Conservation (phyloP, 2,329 filamentous ascomycete species). For the Colletotrichum chrysophilum region DNA sequence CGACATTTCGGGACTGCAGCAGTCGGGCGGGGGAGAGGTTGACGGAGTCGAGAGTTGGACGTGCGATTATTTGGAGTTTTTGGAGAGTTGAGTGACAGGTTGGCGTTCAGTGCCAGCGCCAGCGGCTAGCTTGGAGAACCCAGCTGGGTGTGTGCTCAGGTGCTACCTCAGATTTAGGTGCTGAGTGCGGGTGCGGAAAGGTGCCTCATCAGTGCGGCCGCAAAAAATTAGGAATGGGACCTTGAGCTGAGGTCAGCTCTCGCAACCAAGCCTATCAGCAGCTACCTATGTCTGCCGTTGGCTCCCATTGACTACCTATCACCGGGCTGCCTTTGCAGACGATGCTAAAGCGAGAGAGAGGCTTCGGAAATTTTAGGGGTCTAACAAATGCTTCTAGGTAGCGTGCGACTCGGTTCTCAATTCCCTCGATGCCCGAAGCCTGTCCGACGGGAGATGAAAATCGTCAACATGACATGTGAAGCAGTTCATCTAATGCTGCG, state of each 20-base stretch:
- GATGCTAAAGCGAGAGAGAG: neutral
- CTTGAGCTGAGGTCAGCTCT: constrained; percentile 15
- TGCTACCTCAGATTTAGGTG: neutral
- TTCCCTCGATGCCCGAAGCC: neutral
- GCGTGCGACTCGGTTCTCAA: neutral
- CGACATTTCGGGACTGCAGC: constrained; percentile 12
- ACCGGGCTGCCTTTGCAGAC: neutral
- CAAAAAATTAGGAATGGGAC: constrained; percentile 17
- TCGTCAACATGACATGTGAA: neutral
- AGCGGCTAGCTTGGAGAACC: neutral
- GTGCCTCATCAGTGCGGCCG: neutral
- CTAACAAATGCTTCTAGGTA: neutral
- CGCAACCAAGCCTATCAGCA: constrained; percentile 11
- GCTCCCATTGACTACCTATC: neutral
- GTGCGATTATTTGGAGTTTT: constrained; percentile 21
- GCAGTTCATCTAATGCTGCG: neutral
- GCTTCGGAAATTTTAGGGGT: neutral
- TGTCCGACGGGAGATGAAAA: neutral
- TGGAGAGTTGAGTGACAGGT: constrained; percentile 16
- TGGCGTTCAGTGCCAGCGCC: neutral
- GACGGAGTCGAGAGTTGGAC: neutral
- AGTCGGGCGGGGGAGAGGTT: constrained; percentile 8
- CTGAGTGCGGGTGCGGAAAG: neutral
- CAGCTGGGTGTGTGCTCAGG: neutral
- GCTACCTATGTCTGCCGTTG: neutral